phyloP scores from a whole-genome alignment of 805 yeast species.

The Zygosaccharomyces lentus region DNA sequence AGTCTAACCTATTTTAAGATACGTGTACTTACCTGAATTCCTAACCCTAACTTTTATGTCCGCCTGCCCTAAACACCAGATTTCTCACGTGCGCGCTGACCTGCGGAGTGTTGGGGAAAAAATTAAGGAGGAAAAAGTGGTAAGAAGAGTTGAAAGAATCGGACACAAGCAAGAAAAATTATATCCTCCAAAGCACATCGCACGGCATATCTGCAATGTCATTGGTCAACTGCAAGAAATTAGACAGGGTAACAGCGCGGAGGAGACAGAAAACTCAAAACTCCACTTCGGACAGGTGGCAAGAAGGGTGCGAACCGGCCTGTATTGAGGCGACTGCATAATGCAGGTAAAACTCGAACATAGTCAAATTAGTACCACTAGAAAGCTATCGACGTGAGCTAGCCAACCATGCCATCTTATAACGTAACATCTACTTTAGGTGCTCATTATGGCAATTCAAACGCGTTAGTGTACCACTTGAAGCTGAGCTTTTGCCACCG shows the following conservation, averaged over 20 bases:
- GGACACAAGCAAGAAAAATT: conserved; percentile 16
- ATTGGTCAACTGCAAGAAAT: conserved; percentile 21
- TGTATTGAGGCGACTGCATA: not conserved
- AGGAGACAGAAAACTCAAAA: not conserved
- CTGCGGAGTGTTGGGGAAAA: not conserved
- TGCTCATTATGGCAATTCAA: not conserved
- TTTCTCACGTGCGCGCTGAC: conserved; percentile 1
- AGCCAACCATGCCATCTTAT: not conserved
- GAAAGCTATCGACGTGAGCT: not conserved
- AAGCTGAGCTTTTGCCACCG: not conserved
- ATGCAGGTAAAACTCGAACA: not conserved
- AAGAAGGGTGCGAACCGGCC: not conserved
- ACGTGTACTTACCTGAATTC: not conserved
- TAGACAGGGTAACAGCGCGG: conserved; percentile 17
- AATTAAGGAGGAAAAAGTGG: conserved; percentile 21
- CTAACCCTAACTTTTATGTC: not conserved
- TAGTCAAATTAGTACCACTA: not conserved
- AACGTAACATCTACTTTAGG: not conserved
- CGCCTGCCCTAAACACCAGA: conserved; percentile 3
- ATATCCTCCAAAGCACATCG: conserved; percentile 12
- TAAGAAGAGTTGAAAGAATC: conserved; percentile 22
- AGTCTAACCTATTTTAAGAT: not conserved
- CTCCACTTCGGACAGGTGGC: conserved; percentile 1
- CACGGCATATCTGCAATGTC: conserved; percentile 8
- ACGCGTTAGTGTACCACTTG: not conserved